Percentiles rank a stretch among this genome's conserved stretches.
Evolutionary conservation across 225 moss, liverwort and hornwort species (phyloP).

Genomic region (Neckera pumila): DNA sequence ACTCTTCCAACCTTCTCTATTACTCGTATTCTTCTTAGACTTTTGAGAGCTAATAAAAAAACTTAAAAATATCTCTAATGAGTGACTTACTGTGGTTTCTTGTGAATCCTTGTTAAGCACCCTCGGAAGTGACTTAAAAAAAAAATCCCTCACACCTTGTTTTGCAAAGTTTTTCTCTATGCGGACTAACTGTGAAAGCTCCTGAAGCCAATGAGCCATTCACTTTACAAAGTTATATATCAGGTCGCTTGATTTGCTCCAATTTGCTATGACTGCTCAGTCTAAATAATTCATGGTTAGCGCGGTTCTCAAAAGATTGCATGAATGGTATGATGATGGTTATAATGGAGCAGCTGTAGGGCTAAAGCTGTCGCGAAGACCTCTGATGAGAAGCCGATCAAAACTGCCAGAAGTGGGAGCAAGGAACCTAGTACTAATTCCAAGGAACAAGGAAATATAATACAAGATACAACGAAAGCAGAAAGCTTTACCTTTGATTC

Average conservation of each 20-base stretch:
- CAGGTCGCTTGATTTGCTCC: background rate
- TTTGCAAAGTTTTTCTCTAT: background rate
- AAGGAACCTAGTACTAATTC: background rate
- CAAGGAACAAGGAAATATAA: background rate
- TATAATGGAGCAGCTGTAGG: slow-evolving; percentile 8
- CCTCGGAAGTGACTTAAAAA: background rate
- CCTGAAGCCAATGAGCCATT: background rate
- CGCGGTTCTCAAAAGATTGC: background rate
- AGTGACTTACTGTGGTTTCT: background rate
- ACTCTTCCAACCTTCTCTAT: background rate
- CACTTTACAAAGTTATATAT: background rate
- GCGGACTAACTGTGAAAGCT: background rate
- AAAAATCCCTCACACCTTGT: background rate
- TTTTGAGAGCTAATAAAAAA: background rate
- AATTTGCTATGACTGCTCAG: background rate
- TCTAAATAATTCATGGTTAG: background rate
- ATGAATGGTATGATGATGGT: background rate
- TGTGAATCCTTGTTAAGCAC: background rate
- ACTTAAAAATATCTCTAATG: background rate
- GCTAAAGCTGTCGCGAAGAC: background rate
- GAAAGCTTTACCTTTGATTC: slow-evolving; percentile 10
- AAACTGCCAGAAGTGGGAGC: slow-evolving; percentile 1
- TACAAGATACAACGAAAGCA: background rate
- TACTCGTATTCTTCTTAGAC: background rate
- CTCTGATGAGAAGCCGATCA: background rate